Base-by-base conservation (phyloP, 805 yeast species). In the Candida jianshihensis region DNA sequence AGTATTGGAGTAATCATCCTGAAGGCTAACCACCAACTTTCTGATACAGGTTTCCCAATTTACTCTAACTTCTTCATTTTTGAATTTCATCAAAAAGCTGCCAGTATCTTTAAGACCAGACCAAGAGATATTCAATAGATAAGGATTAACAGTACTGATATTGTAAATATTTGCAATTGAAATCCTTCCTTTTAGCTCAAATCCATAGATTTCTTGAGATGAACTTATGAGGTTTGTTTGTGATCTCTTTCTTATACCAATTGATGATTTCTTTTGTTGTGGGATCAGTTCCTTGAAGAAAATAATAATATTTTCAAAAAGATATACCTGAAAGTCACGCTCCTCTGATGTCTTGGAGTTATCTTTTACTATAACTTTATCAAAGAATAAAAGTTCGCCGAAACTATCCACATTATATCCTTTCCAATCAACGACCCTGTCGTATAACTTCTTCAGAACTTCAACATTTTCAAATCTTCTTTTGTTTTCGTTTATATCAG, bases 401-500 rank as follows among this genome's bases (percentile, higher is more conserved):
- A 87, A 85, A 44, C 78, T 81, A 37, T 68, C 69, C 30, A 82
- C 64, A 40, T 79, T 78, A 55, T 86, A 87, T 17, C 96, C 97
- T 48, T 87, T 78, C 98, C 98, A 92, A 60, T 89, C 95, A 17
- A 70, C 66, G 10, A 90, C 94, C 39, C 89, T 73, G 16, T 77
- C 84, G 37, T 72, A 69, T 30, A 92, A 68, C 36, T 80, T 81
- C 46, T 73, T 75, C 29, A 84, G 68, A 26, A 75, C 71, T 40
- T 78, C 82, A 37, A 78, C 72, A 59, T 92, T 92, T 57, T 92
- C 98, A 2, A 92, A 80, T 45, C 84, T 70, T 60, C 99, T 73
- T 63, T 89, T 96, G 15, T 95, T 86, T 57, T 92, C 98, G 61
- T 92, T 92, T 25, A 92, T 90, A 46, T 76, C 78, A 47, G 75